Base-by-base conservation (phyloP, 352 stramenopile genomes). In the Globisporangium echinulatum region DNA sequence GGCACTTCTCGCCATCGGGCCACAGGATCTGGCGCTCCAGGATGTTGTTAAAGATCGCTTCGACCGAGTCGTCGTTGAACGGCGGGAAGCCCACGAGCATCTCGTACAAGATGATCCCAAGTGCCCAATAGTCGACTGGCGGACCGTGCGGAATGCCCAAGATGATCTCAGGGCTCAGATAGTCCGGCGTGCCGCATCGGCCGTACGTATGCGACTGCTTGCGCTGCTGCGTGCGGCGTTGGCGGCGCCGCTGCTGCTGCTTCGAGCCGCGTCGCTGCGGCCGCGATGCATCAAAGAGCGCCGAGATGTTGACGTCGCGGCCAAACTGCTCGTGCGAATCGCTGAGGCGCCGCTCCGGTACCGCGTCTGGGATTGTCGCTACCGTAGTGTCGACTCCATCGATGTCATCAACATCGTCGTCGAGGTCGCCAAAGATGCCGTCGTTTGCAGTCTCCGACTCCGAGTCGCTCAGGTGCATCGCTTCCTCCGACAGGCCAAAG, bases 71-170 rank as follows among this genome's bases (percentile, higher is more conserved):
- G 59, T 94, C 87, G 43, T 96, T 96, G 60, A 96, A 96, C 3
- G 87, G 87, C 44, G 85, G 85, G 61, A 95, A 94, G 0, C 85
- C 87, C 14, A 94, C 83, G 38, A 96, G 69, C 82, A 96, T 93
- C 58, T 94, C 85, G 68, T 92, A 94, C 40, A 97, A 47, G 40
- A 97, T 94, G n/a, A 97, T 85, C n/a, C 89, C 89, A 7, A 96
- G 74, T 4, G 85, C 85, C 89, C 89, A 97, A 44, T 89, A 96
- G 47, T 97, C 89, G 15, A 94, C 88, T 6, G 83, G 74, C 3
- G 83, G 81, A 2, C 82, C 86, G 51, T 96, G 86, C 19, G 74
- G 69, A 2, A 75, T 60, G 4, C 81, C 70, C 6, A 86, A 69
- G 52, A 97, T 82, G 66, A 97, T 94, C 71, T 97, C 89, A 8